Percentiles rank a stretch among this genome's conserved stretches.
Conservation (phyloP, 805 yeast species). For the Saccharomycopsis selenospora region DNA sequence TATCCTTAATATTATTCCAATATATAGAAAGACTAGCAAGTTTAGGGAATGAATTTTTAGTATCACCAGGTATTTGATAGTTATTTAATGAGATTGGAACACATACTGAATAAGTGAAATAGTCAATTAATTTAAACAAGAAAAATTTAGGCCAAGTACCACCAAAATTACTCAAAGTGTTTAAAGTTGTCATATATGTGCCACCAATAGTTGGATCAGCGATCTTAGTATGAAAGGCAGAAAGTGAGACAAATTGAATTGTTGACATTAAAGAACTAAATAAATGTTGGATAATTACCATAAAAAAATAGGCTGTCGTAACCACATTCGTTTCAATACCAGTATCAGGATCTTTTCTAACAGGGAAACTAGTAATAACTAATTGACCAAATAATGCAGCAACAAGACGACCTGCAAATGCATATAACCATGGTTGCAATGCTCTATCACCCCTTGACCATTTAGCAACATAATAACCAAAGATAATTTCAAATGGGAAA, state of each 20-base stretch:
- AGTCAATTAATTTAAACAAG: slow-evolving; percentile 72
- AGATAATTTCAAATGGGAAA: slow-evolving; percentile 90
- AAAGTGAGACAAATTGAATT: slow-evolving; percentile 87
- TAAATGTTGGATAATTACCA: slow-evolving; percentile 76
- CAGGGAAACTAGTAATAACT: slow-evolving; percentile 68
- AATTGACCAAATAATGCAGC: slow-evolving; percentile 74
- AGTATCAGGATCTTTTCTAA: slow-evolving; percentile 26
- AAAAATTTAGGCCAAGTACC: slow-evolving; percentile 97
- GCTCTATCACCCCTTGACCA: slow-evolving; percentile 79
- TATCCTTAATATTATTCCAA: neutral
- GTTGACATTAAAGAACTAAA: slow-evolving; percentile 89
- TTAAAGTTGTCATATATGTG: slow-evolving; percentile 93
- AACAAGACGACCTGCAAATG: slow-evolving; percentile 69
- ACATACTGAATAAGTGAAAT: slow-evolving; percentile 64
- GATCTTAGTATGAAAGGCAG: slow-evolving; percentile 90
- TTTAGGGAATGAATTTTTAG: neutral
- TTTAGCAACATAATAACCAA: slow-evolving; percentile 92
- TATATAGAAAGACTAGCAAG: neutral
- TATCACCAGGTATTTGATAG: neutral
- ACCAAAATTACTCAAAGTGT: slow-evolving; percentile 87
- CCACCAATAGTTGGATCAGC: slow-evolving; percentile 97
- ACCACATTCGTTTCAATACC: slow-evolving; percentile 33
- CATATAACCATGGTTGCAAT: slow-evolving; percentile 82
- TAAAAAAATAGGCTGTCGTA: slow-evolving; percentile 48
- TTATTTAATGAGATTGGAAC: slow-evolving; percentile 25